Percentiles rank a stretch among this genome's conserved stretches.
Conservation (phyloP, 179 eudicot genomes). For the Carnegiea gigantea region DNA sequence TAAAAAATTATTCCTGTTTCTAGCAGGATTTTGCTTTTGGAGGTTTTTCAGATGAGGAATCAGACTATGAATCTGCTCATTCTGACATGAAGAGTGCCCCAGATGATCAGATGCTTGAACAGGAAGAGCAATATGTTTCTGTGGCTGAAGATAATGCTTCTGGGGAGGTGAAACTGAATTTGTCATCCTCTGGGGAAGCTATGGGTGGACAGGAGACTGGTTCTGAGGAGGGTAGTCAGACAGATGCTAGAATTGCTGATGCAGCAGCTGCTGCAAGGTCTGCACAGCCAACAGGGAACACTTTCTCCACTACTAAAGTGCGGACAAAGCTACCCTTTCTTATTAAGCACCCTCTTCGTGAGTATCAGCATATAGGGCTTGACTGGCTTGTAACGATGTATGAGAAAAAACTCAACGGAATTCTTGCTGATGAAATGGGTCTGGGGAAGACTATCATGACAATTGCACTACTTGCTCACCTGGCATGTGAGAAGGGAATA, state of each 20-base stretch:
- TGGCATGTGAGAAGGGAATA: conserved; percentile 97
- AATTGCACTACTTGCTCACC: conserved; percentile 93
- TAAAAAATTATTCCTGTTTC: conserved; percentile 10
- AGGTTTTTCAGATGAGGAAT: conserved; percentile 46
- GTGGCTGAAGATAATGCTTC: conserved; percentile 39
- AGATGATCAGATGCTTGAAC: conserved; percentile 33
- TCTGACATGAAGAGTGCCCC: conserved; percentile 50
- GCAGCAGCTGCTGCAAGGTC: conserved; percentile 99
- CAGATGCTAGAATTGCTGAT: conserved; percentile 81
- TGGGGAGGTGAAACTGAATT: conserved; percentile 33
- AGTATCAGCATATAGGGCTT: conserved; percentile 98
- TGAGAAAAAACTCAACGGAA: conserved; percentile 97
- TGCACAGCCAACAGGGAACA: conserved; percentile 98
- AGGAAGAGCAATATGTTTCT: conserved; percentile 29
- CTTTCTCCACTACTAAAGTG: conserved; percentile 93
- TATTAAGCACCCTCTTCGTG: conserved; percentile 93
- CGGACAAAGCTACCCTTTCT: conserved; percentile 93
- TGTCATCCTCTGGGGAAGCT: conserved; percentile 34
- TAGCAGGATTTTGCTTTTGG: conserved; percentile 41
- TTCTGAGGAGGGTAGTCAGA: conserved; percentile 57
- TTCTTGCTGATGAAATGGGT: conserved; percentile 99
- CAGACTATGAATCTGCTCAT: conserved; percentile 48
- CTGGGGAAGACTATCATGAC: conserved; percentile 99
- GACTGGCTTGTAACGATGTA: conserved; percentile 99
- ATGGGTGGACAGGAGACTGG: conserved; percentile 31